A percentile compares a stretch with the other conserved stretches of the same genome.
Evolutionary conservation across 208 protist species (phyloP).

Genomic region (Zelonia costaricensis): DNA sequence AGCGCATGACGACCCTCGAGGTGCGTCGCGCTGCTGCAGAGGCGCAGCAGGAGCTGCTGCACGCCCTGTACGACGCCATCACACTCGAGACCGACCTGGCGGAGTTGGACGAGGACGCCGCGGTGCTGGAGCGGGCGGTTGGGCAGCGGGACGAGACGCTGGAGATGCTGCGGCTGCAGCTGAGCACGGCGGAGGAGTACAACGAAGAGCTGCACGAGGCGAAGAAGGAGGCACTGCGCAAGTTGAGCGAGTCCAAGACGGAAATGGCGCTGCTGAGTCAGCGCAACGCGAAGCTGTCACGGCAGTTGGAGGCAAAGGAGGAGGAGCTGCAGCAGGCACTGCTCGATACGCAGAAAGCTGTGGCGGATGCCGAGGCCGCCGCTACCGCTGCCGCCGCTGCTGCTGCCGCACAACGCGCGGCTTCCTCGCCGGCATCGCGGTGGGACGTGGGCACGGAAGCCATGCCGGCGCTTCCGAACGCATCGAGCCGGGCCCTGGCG

Average conservation of each 20-base stretch:
- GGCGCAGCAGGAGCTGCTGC: constrained; percentile 16
- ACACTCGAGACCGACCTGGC: constrained; percentile 23
- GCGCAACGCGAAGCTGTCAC: constrained; percentile 31
- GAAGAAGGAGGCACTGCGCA: constrained; percentile 43
- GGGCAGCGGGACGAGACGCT: constrained; percentile 32
- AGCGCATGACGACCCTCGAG: constrained; percentile 16
- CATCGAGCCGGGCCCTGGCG: background rate
- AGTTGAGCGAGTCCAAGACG: constrained; percentile 53
- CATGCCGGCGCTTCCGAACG: background rate
- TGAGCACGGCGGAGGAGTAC: constrained; percentile 37
- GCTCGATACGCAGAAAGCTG: too few relatives aligned
- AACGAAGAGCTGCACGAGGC: constrained; percentile 41
- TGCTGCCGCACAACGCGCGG: too few relatives aligned
- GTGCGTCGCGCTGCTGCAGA: constrained; percentile 32
- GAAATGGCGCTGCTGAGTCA: constrained; percentile 48
- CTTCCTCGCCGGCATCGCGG: too few relatives aligned
- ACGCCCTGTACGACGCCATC: constrained; percentile 29
- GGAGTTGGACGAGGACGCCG: constrained; percentile 30
- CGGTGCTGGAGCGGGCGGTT: constrained; percentile 35
- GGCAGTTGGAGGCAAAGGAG: constrained; percentile 21
- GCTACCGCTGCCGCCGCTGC: background rate
- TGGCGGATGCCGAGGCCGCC: background rate
- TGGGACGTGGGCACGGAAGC: too few relatives aligned
- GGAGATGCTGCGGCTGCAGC: constrained; percentile 38
- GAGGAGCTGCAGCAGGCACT: constrained; percentile 15